Evolutionary conservation across 331 rosid species (phyloP).

Genomic region (Rhamnella rubrinervis): DNA sequence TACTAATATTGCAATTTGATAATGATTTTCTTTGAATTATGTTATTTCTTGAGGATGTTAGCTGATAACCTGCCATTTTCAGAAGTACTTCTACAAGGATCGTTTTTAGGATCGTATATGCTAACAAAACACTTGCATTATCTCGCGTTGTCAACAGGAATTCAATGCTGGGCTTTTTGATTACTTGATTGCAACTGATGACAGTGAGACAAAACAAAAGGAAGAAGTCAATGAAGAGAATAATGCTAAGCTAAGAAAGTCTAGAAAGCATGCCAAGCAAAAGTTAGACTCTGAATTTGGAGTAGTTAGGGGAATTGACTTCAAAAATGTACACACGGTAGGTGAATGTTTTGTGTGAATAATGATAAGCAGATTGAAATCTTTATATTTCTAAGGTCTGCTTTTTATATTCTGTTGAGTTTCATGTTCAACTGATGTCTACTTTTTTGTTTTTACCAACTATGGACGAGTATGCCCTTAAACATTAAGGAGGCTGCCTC

Average conservation of each 20-base stretch:
- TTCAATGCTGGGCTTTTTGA: constrained; percentile 98
- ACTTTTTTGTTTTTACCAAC: neutral
- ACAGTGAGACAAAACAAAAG: constrained; percentile 67
- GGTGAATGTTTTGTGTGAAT: constrained; percentile 17
- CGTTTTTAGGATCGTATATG: constrained; percentile 1
- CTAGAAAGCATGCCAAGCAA: constrained; percentile 46
- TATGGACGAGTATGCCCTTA: neutral
- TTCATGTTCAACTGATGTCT: no score
- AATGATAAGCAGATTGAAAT: no score
- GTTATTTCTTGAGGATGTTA: neutral
- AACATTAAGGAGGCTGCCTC: neutral
- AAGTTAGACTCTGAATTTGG: constrained; percentile 91
- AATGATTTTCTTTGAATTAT: neutral
- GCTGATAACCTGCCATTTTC: constrained; percentile 16
- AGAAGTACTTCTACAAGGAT: constrained; percentile 8
- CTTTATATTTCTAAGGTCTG: neutral
- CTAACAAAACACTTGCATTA: constrained; percentile 13
- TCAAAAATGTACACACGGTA: constrained; percentile 93
- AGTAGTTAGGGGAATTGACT: constrained; percentile 93
- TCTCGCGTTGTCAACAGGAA: constrained; percentile 56
- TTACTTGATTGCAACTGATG: constrained; percentile 89
- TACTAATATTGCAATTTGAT: neutral
- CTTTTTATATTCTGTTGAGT: neutral
- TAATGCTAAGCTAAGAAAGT: constrained; percentile 40
- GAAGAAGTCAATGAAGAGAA: constrained; percentile 47